Evolutionary conservation across 192 early-diverging fungal genomes (phyloP), one percentile per base, ranked within the genome.

Genomic region (Entophlyctis helioformis): DNA sequence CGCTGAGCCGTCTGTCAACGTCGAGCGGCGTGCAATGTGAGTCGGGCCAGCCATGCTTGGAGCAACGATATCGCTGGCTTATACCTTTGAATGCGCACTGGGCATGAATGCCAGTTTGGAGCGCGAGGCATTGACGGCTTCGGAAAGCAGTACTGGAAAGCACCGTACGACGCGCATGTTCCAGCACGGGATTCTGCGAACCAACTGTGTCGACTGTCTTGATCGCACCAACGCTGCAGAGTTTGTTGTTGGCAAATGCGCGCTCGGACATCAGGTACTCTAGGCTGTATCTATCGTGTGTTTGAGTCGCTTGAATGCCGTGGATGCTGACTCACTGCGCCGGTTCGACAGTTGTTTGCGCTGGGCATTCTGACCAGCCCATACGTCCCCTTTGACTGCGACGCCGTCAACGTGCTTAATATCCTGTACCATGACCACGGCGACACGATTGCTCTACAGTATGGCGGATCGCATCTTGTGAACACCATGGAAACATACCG

Each of bases 401-500:
- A 98, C 58, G 89, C 85, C 0, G 76, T 87, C 4, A 87, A 90
- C 54, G 78, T 95, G 33, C 76, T 98, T 28, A 95, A 89, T 32
- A 88, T 85, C 45, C 91, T 98, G 89, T 98, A 95, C 59, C 90
- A 96, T 44, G 89, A 90, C 42, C 83, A 96, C 58, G 95, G 95
- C 22, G 91, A 98, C 51, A 95, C 95, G 4, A 95, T 98, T 42
- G 71, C 71, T 16, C 35, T 73, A 29, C 67, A 78, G 63, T 98
- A 98, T 56, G 92, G 95, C 44, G 95, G 95, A 12, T 96, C 91
- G 16, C 89, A 94, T 63, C 64, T 98, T 31, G 95, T 98, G 18
- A 98, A 96, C 56, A 96, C 92, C 1, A 91, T 98, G 71, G 89
- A 94, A 56, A 91, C 95, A 0, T 98, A 98, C 58, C 74, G 91